Evolutionary conservation across 2,329 filamentous ascomycete genomes (phyloP).

Genomic region (Uncinocarpus reesii): DNA sequence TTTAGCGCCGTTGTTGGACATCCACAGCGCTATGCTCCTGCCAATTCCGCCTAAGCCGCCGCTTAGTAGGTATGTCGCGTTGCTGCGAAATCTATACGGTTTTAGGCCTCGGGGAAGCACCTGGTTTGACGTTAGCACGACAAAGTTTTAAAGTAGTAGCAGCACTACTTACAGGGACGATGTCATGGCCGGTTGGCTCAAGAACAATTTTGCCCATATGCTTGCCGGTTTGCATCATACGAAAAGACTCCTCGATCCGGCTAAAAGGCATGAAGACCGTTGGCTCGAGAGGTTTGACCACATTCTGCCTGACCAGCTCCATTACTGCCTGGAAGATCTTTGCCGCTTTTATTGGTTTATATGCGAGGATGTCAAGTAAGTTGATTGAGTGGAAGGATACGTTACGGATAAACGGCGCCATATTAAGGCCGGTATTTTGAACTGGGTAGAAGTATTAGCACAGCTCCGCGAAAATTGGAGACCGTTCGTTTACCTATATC

Average conservation of each 20-base stretch:
- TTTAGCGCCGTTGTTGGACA: too few relatives aligned
- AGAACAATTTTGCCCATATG: constrained; percentile 1
- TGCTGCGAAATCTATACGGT: too few relatives aligned
- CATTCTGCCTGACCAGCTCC: background rate
- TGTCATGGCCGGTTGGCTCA: background rate
- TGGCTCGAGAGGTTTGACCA: background rate
- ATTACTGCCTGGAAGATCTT: background rate
- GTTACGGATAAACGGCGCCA: background rate
- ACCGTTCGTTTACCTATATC: background rate
- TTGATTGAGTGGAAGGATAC: background rate
- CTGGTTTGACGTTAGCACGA: background rate
- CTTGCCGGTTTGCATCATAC: constrained; percentile 5
- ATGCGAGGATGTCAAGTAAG: background rate
- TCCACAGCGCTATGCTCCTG: too few relatives aligned
- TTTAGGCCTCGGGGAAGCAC: constrained; percentile 9
- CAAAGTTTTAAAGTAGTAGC: too few relatives aligned
- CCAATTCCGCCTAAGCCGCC: too few relatives aligned
- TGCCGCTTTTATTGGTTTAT: background rate
- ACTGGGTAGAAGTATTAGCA: too few relatives aligned
- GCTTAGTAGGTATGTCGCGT: too few relatives aligned
- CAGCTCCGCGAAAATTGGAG: too few relatives aligned
- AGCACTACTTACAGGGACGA: background rate
- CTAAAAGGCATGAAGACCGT: background rate
- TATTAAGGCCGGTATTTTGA: background rate
- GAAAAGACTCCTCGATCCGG: constrained; percentile 3